phyloP scores from a whole-genome alignment of 2,329 filamentous ascomycete species.

The Penicillium sp. region DNA sequence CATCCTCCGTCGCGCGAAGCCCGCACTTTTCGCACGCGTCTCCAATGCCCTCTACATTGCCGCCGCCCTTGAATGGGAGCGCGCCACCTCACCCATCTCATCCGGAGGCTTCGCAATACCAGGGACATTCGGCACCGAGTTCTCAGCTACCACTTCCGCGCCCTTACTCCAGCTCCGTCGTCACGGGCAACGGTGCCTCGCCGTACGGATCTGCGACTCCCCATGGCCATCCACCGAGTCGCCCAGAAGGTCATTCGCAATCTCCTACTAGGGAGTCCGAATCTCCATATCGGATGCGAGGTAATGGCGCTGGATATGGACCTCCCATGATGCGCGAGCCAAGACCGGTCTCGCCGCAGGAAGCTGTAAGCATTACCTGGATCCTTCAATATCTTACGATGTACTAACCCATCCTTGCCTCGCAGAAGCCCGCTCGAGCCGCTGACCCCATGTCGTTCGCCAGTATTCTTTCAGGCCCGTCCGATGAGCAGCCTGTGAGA shows the following conservation, averaged over 20 bases:
- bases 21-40: conserved; percentile 42
- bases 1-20: conserved; percentile 38
- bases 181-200: conserved; percentile 37
- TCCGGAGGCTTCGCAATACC: conserved; percentile 37
- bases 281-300: conserved; percentile 30
- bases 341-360: conserved; percentile 37
- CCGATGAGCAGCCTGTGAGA: conserved; percentile 56
- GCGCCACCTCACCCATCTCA: conserved; percentile 30
- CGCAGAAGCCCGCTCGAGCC: conserved; percentile 67
- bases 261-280: conserved; percentile 44
- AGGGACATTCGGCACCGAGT: conserved; percentile 28
- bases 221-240: conserved; percentile 43
- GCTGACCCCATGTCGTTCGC: conserved; percentile 94
- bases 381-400: not conserved
- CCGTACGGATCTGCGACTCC: conserved; percentile 37
- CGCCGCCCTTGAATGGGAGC: conserved; percentile 39
- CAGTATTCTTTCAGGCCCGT: conserved; percentile 81
- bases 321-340: conserved; percentile 33
- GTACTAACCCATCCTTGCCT: conserved; percentile 17
- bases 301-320: conserved; percentile 32
- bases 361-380: conserved; percentile 35
- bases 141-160: conserved; percentile 34
- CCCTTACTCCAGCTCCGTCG: conserved; percentile 35
- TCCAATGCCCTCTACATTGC: conserved; percentile 39
- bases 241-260: conserved; percentile 38